Evolutionary conservation across 768 basidiomycete genomes (phyloP), one percentile per base, ranked within the genome.

Genomic region (Roridomyces roridus): DNA sequence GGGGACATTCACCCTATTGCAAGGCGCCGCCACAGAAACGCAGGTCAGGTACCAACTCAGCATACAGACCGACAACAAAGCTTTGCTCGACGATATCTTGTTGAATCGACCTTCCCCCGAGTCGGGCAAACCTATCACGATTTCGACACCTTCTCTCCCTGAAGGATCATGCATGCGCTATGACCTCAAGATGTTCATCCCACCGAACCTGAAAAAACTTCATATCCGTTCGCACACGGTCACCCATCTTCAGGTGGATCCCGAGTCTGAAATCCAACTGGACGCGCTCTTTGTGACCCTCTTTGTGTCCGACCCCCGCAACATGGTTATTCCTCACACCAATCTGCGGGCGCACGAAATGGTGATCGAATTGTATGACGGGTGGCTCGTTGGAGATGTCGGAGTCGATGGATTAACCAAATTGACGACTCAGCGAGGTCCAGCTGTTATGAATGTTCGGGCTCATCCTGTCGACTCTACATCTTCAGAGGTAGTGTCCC

Each of bases 311-410:
- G 67, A 70, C 61, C 43, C 53, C 21, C 65, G 69, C 40, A 85
- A 80, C 69, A 72, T 87, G 68, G 75, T 86, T 42, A 69, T 83
- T 17, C 76, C 82, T 5, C 70, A 71, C 57, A 63, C 72, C 26
- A 70, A 73, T 51, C 60, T 87, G 44, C 74, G 68, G 21, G 74
- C 82, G 6, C 68, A 75, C 31, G 58, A 70, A 14, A 59, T 80
- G 56, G 55, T 65, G n/a, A 68, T 85, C 26, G 81, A 84, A 63
- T 70, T 83, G 4, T 77, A 68, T 61, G 71, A 79, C 37, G 86
- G 85, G 21, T 87, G 82, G 80, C 78, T 87, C 45, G 83, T 84
- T n/a, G 85, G 86, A 23, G 82, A 83, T 47, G 77, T 78, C 37
- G 68, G 80, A n/a, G 70, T 83, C 60, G 72, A 75, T 18, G 70